These are phyloP conservation scores for Phytophthora colocasiae DNA, from an alignment of 352 stramenopile species.

Conservation along the genomic window DNA sequence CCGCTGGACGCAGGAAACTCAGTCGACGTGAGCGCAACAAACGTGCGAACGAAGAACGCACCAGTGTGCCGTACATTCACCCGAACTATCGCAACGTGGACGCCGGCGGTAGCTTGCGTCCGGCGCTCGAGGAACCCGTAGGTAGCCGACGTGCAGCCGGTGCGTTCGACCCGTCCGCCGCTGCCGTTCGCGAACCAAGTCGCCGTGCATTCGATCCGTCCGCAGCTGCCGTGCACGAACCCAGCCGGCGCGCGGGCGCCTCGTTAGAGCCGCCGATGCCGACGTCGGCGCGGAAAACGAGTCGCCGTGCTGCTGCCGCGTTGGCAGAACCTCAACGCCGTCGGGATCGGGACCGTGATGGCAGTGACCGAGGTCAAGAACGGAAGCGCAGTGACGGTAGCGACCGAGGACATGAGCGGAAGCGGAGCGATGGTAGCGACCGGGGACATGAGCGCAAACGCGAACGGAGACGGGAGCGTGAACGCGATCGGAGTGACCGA, in stretches of 20 bases:
- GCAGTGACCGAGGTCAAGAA: constrained; percentile 11
- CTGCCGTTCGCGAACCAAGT: constrained; percentile 16
- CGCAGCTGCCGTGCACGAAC: constrained; percentile 7
- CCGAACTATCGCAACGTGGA: constrained; percentile 42
- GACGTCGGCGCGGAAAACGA: constrained; percentile 15
- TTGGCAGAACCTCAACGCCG: constrained; percentile 10
- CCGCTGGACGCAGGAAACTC: constrained; percentile 11
- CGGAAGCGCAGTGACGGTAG: constrained; percentile 15
- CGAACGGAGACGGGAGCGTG: constrained; percentile 17
- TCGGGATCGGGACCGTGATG: constrained; percentile 17
- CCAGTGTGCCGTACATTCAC: constrained; percentile 30
- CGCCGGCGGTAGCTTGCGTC: constrained; percentile 17
- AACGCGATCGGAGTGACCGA: neutral
- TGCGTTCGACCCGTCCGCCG: constrained; percentile 14
- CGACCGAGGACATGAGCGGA: neutral
- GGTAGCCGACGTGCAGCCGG: constrained; percentile 7
- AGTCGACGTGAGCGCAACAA: constrained; percentile 27
- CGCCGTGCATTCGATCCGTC: constrained; percentile 27
- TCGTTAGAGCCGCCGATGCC: constrained; percentile 16
- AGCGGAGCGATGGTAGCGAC: constrained; percentile 18
- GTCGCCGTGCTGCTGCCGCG: constrained; percentile 23
- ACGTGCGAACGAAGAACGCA: constrained; percentile 14
- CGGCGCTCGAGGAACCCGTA: constrained; percentile 12
- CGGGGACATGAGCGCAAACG: constrained; percentile 6
- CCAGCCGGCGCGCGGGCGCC: constrained; percentile 20